Base-by-base conservation (phyloP, 805 yeast species). In the Ogataea glucozyma region DNA sequence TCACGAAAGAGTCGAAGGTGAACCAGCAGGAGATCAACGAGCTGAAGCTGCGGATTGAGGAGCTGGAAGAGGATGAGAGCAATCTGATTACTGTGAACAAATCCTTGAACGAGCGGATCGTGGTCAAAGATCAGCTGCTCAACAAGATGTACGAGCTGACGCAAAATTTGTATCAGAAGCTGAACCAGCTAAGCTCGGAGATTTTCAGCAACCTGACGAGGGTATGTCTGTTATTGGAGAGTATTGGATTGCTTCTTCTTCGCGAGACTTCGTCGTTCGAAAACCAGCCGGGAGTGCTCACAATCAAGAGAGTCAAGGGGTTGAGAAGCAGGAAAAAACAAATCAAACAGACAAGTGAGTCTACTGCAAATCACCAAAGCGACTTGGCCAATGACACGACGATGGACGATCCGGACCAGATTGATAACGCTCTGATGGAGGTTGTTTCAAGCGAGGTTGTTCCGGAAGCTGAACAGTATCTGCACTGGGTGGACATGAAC, bases 261-360 rank as follows among this genome's bases (percentile, higher is more conserved):
- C 71, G 71, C 38, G 75, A 73, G 30, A 47, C 52, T 6, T 53
- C 65, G 2, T 46, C 58, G 9, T 59, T 57, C 20, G 54, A 61
- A 10, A 67, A 49, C 19, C 47, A 51, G 4, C 53, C 54, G 13
- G 65, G 70, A 13, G 67, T 62, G 8, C 67, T 72, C 31, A 73
- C 72, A 38, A 78, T 86, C 21, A 80, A 80, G 36, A 73, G 97
- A 47, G 97, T 88, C 3, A 86, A 86, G 58, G 97, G 97, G 0
- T 66, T 86, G 48, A 70, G 81, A 48, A 73, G 76, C 37, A 75
- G 71, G 41, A 60, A 66, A 30, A 69, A 64, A 41, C 56, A 56
- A 11, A 41, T 59, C 9, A 52, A 53, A 18, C 52, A 49, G 26
- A 20, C 52, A 2, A 38, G 40, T 16, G 56, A 52, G 21, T 23